These are phyloP conservation scores for Cryptococcus maquisensis DNA, from an alignment of 1,284 basidiomycete genomes.

Conservation along the genomic window DNA sequence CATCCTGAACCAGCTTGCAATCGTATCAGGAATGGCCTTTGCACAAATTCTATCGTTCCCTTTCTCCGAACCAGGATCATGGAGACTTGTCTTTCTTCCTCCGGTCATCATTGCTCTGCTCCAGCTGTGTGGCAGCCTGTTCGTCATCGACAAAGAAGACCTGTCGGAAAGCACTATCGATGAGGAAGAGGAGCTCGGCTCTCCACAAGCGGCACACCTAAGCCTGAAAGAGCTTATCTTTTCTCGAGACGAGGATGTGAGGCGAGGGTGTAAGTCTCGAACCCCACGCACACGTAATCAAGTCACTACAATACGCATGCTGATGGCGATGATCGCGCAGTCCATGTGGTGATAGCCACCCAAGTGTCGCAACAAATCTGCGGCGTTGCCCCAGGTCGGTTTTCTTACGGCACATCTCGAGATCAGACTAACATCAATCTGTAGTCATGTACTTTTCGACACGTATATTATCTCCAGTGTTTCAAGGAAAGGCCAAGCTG, in stretches of 20 bases:
- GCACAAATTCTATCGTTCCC: conserved; percentile 48
- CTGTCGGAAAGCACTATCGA: conserved; percentile 8
- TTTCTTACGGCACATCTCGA: neutral
- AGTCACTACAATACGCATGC: neutral
- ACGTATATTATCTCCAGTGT: conserved; percentile 43
- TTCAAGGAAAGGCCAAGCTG: conserved; percentile 35
- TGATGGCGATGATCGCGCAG: conserved; percentile 9
- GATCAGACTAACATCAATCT: neutral
- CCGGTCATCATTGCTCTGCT: conserved; percentile 31
- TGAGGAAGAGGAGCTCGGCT: neutral
- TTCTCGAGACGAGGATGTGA: conserved; percentile 22
- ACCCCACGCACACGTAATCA: no score
- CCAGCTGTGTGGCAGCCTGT: conserved; percentile 40
- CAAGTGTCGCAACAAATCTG: conserved; percentile 39
- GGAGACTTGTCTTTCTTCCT: conserved; percentile 45
- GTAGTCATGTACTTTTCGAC: conserved; percentile 48
- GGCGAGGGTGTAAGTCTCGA: conserved; percentile 28
- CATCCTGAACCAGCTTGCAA: conserved; percentile 50
- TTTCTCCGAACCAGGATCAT: conserved; percentile 27
- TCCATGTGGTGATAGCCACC: conserved; percentile 33
- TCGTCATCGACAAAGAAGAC: conserved; percentile 6
- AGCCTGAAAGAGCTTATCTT: conserved; percentile 28
- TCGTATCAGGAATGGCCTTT: conserved; percentile 45
- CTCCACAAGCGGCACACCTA: conserved; percentile 9
- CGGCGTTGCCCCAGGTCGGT: conserved; percentile 37